phyloP scores from a whole-genome alignment of 441 rosid species.

The Euphorbia corollata region DNA sequence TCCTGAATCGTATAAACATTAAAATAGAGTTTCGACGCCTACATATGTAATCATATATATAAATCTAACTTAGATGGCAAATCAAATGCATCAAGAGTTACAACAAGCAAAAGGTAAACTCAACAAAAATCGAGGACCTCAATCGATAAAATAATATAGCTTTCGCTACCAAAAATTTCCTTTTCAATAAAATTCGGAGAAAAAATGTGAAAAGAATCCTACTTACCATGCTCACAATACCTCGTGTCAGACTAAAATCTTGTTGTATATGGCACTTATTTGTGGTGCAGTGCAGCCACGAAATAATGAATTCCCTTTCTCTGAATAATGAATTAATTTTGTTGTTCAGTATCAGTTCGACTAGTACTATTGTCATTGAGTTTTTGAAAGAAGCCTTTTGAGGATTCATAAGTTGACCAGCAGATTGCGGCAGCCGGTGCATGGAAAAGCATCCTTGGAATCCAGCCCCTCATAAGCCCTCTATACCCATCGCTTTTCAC shows the following conservation, averaged over 20 bases:
- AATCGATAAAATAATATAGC: not conserved
- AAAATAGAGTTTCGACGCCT: not conserved
- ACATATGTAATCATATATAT: not conserved
- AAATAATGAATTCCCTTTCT: conserved; percentile 2
- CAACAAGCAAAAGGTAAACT: not conserved
- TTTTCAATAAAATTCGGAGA: not conserved
- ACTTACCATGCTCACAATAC: no score
- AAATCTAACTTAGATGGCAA: not conserved
- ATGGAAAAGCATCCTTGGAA: conserved; percentile 95
- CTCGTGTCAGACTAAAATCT: no score
- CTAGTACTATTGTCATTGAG: conserved; percentile 31
- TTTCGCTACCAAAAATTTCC: not conserved
- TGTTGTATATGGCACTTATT: conserved; percentile 19
- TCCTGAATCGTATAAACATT: no score
- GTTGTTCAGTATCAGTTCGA: conserved; percentile 26
- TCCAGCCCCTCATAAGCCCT: conserved; percentile 91
- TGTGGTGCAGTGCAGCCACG: conserved; percentile 3
- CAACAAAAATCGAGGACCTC: not conserved
- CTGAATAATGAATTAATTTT: not conserved
- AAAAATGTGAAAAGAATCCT: not conserved
- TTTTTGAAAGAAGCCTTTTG: conserved; percentile 60
- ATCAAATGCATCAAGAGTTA: not conserved
- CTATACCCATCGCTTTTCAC: conserved; percentile 73
- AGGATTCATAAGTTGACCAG: conserved; percentile 88
- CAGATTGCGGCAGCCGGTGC: conserved; percentile 98